Evolutionary conservation across 768 basidiomycete species (phyloP), one percentile per base, ranked within the genome.

Genomic region (Leccinum longicurvipes): DNA sequence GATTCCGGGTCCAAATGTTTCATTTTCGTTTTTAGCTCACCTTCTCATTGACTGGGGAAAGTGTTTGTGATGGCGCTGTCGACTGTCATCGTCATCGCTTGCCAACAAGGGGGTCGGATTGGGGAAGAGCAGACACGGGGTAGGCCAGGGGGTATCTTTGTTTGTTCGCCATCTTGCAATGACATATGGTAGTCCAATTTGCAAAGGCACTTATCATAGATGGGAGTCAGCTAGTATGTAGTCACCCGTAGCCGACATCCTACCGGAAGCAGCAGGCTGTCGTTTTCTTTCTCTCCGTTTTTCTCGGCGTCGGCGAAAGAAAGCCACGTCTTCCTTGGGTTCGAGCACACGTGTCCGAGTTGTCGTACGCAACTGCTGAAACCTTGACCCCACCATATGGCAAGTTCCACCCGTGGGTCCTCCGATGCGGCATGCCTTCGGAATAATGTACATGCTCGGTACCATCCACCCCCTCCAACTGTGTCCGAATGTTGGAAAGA

Each of bases 311-410:
- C 25, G 60, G 48, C 48, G 24, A 24, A 36, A 32, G 19, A n/a
- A 45, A 21, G 51, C 51, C 60, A 61, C 42, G 51, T 53, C 53
- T 42, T 11, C 15, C 32, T 24, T 2, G 15, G 36, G 29, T 21
- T n/a, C 45, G 25, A 17, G 23, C 9, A 25, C 59, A 62, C 51
- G 60, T 53, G 60, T 42, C 3, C n/a, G n/a, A n/a, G 46, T 46
- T 8, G 31, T 39, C 36, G 36, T 19, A 55, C 42, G 41, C 45
- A 36, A 53, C 57, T 32, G n/a, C 46, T n/a, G 28, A 31, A 49
- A 27, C 45, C 17, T 59, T 19, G 36, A 31, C 10, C 44, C 9
- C 14, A 45, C 14, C 21, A 23, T 47, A 47, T 28, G 25, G 19
- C 21, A 7, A 17, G 21, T 48, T 17, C 24, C 19, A 24, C 8